Percentiles rank a stretch among this genome's conserved stretches.
Conservation (phyloP, 768 basidiomycete genomes). For the Kwoniella shandongensis region DNA sequence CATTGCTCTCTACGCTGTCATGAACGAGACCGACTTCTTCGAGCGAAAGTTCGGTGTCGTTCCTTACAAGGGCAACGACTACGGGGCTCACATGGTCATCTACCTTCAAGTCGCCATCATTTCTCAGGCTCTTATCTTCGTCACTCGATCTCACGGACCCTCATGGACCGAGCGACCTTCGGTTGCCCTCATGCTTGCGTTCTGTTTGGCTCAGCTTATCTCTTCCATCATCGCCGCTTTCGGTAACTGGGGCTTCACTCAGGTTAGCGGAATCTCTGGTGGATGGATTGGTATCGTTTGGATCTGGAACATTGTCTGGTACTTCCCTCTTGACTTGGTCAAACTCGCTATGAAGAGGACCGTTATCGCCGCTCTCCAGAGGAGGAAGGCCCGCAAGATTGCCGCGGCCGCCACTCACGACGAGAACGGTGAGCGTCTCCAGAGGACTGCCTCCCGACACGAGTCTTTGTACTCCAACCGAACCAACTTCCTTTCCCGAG, state of each 20-base stretch:
- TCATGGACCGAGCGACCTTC: conserved; percentile 59
- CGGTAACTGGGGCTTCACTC: conserved; percentile 91
- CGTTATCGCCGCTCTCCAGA: conserved; percentile 78
- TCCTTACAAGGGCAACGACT: conserved; percentile 78
- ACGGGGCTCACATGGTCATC: conserved; percentile 51
- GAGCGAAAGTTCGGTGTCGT: conserved; percentile 83
- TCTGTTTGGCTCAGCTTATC: conserved; percentile 88
- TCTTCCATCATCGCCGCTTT: conserved; percentile 94
- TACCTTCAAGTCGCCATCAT: conserved; percentile 80
- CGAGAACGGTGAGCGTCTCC: conserved; percentile 68
- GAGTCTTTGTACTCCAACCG: conserved; percentile 94
- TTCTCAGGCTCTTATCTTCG: conserved; percentile 95
- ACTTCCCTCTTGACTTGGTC: conserved; percentile 89
- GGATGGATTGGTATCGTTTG: conserved; percentile 97
- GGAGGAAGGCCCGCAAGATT: conserved; percentile 56
- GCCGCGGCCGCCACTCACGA: conserved; percentile 55
- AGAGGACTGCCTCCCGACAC: conserved; percentile 86
- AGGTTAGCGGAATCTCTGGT: conserved; percentile 74
- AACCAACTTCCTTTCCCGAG: conserved; percentile 86
- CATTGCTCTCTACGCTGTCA: conserved; percentile 74
- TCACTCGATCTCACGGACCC: conserved; percentile 77
- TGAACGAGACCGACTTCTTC: conserved; percentile 87
- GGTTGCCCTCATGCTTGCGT: conserved; percentile 79
- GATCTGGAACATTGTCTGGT: conserved; percentile 92
- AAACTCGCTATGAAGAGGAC: conserved; percentile 97